A percentile compares a stretch with the other conserved stretches of the same genome.
These are phyloP conservation scores for Leccinum cinnamomeum DNA, from an alignment of 1,284 basidiomycete genomes.

Conservation along the genomic window DNA sequence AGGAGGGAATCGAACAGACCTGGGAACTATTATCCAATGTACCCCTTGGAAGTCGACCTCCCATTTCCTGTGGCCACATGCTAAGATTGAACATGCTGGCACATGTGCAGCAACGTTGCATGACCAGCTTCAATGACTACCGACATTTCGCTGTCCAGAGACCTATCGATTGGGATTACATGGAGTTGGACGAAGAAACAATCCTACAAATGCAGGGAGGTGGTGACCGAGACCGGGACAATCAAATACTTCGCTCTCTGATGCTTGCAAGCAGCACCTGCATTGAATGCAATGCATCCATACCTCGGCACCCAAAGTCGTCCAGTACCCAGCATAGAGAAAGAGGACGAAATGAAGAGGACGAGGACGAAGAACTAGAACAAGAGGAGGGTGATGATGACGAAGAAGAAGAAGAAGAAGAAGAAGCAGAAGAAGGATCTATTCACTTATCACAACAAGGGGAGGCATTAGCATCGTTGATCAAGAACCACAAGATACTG, in stretches of 20 bases:
- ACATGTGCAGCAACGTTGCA: background rate
- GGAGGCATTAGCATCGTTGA: background rate
- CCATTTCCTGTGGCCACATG: slow-evolving; percentile 11
- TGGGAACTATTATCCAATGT: background rate
- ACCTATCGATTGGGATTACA: background rate
- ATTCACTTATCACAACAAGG: background rate
- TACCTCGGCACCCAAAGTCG: too few relatives aligned
- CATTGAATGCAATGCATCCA: too few relatives aligned
- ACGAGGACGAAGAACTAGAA: too few relatives aligned
- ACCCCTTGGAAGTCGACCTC: background rate
- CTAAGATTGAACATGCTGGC: slow-evolving; percentile 3
- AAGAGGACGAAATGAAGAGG: too few relatives aligned
- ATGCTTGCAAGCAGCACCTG: slow-evolving; percentile 2
- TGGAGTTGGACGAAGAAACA: background rate
- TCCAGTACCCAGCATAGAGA: too few relatives aligned
- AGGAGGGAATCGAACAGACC: background rate
- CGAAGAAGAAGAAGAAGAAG: background rate
- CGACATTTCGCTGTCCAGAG: background rate
- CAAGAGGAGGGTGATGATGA: too few relatives aligned
- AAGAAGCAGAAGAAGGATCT: too few relatives aligned
- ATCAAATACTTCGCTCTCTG: background rate
- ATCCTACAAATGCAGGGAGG: slow-evolving; percentile 3
- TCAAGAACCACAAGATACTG: slow-evolving; percentile 7
- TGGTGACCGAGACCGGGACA: background rate
- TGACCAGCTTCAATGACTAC: slow-evolving; percentile 4